Evolutionary conservation across 139 green algal genomes (phyloP).

Genomic region (Micromonas commoda): DNA sequence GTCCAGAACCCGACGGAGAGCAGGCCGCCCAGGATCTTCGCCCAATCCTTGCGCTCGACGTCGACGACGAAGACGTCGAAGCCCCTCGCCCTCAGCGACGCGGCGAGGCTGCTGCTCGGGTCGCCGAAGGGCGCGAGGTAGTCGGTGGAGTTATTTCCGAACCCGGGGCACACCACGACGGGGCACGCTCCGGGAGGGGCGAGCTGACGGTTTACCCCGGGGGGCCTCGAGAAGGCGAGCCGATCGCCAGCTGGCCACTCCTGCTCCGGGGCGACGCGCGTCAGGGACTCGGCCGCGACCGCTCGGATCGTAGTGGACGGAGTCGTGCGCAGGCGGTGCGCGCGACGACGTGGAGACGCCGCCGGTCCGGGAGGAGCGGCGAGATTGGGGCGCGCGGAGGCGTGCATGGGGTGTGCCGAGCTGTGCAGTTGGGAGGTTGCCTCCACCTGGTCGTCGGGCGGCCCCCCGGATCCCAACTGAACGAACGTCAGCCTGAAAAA

Average conservation of each 20-base stretch:
- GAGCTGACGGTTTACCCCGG: neutral
- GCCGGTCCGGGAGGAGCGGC: no score
- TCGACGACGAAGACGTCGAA: conserved; percentile 28
- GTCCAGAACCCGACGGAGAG: conserved; percentile 50
- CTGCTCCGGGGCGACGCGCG: no score
- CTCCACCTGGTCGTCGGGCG: no score
- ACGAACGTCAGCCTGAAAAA: no score
- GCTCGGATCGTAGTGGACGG: no score
- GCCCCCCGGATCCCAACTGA: no score
- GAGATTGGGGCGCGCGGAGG: no score
- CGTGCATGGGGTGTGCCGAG: no score
- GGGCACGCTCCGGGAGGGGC: conserved; percentile 29
- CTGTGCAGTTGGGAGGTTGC: no score
- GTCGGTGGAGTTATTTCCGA: conserved; percentile 51
- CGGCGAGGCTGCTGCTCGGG: neutral
- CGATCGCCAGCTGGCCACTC: neutral
- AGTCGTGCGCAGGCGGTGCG: no score
- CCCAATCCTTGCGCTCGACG: conserved; percentile 31
- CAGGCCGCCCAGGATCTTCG: conserved; percentile 37
- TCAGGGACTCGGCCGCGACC: no score
- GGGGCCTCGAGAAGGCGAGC: neutral
- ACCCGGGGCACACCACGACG: conserved; percentile 50
- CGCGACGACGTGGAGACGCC: no score
- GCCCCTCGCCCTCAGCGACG: conserved; percentile 29
- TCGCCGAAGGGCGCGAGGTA: conserved; percentile 43